Base-by-base conservation (phyloP, 768 basidiomycete species). In the Boletus eberwhitei region DNA sequence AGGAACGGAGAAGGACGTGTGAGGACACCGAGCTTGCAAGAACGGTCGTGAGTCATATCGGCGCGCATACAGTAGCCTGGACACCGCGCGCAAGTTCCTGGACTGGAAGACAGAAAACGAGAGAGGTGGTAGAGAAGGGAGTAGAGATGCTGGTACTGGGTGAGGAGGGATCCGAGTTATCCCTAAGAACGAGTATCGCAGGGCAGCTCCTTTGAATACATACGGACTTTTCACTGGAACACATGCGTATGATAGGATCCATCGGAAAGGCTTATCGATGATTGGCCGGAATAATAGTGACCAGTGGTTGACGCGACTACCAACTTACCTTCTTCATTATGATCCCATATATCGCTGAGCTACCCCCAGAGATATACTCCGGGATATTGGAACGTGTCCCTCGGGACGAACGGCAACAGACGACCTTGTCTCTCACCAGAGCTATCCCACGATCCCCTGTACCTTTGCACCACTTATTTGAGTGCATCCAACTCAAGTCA, bases 281-380 rank as follows among this genome's bases (percentile, higher is more conserved):
- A 34, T 41, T 42, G n/a, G 38, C 37, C 4, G 13, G 36, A 12
- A 14, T 12, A 34, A 16, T 4, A 11, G 17, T 22, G 21, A 45
- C n/a, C 31, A 8, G 11, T 13, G 17, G 48, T 29, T 9, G 9
- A 52, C n/a, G 36, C 2, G 22, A 53, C 40, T 35, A 13, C 36
- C 38, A 39, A 29, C 52, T 39, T 42, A 50, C 45, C 40, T 21
- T 29, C 8, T 19, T 48, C n/a, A 4, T 19, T n/a, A 69, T 67
- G 63, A 49, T 48, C 8, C 55, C 58, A 38, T 58, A 46, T 35
- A 52, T 76, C 44, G 64, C 64, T 29, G 62, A 55, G 29, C 72
- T 92, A 21, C 89, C 90, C 9, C 65, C 81, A 4, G 90, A 93
- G 68, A 74, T 93, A 8, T 85, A 87, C 66, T 73, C 77, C 17